phyloP scores from a whole-genome alignment of 2,329 filamentous ascomycete genomes.

The Allantophomopsis lycopodina region DNA sequence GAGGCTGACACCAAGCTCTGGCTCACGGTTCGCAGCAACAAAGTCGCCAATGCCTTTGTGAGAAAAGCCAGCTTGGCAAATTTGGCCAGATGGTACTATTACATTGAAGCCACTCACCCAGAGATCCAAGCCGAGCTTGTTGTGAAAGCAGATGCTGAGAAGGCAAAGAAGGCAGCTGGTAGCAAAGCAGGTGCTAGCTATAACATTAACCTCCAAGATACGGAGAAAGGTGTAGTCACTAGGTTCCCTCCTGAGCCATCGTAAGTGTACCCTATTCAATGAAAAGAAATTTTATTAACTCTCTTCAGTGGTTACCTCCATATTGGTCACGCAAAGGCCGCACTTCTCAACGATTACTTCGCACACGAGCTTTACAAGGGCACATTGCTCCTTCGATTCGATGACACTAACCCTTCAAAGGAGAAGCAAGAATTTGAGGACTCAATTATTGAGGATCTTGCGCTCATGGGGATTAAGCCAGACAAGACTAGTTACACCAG shows the following conservation, averaged over 20 bases:
- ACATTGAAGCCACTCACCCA: slow-evolving; percentile 68
- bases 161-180: slow-evolving; percentile 53
- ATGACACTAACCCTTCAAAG: slow-evolving; percentile 95
- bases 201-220: slow-evolving; percentile 74
- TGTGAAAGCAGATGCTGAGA: slow-evolving; percentile 51
- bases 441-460: slow-evolving; percentile 81
- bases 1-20: slow-evolving; percentile 72
- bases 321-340: slow-evolving; percentile 91
- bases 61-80: slow-evolving; percentile 68
- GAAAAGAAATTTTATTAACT: slow-evolving; percentile 4
- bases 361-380: slow-evolving; percentile 88
- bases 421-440: slow-evolving; percentile 97
- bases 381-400: slow-evolving; percentile 81
- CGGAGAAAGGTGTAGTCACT: slow-evolving; percentile 80
- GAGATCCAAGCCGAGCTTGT: slow-evolving; percentile 63
- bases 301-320: slow-evolving; percentile 60
- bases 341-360: slow-evolving; percentile 91
- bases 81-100: slow-evolving; percentile 75
- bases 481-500: slow-evolving; percentile 82
- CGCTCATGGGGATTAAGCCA: slow-evolving; percentile 81
- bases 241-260: slow-evolving; percentile 92
- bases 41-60: slow-evolving; percentile 68
- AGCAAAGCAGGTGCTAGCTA: slow-evolving; percentile 76
- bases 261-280: slow-evolving; percentile 27
- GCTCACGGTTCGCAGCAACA: slow-evolving; percentile 71